Evolutionary conservation across 345 rosid genomes (phyloP), one percentile per base, ranked within the genome.

Genomic region (Linum usitatissimum): DNA sequence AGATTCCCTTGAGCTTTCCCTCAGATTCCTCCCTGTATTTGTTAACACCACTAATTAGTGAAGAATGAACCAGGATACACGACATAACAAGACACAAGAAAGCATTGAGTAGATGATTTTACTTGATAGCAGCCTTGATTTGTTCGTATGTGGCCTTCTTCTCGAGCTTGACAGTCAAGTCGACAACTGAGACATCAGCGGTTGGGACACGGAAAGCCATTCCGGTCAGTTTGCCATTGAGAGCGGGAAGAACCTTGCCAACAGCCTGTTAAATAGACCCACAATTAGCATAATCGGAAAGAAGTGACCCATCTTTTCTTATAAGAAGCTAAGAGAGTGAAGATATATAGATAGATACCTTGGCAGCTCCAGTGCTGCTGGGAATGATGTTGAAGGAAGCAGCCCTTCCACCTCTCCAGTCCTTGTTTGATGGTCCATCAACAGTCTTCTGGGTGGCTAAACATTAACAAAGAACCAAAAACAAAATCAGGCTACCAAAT

Each of bases 341-440:
- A 15, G 51, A 45, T n/a, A n/a, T n/a, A n/a, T 45, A 15, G 51
- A 45, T 45, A 45, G 15, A 45, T 45, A 72, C 75, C 75, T 72
- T 72, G 5, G 71, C 75, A 63, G 75, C 75, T 62, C 75, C 75
- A 19, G 75, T 72, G 75, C 71, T 67, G 68, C 71, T 72, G 53
- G 75, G 75, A 67, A 72, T 72, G 62, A 72, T 72, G 68, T 67
- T 67, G 34, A 67, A 63, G 14, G 75, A 67, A 63, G 75, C 75
- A 39, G 75, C 75, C 66, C 75, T 72, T 63, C 71, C 75, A 40
- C 65, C 75, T 58, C 75, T 72, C 75, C 75, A 67, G 19, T 72
- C 75, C 75, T 67, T 67, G 53, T 59, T 53, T 6, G 75, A 72
- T 59, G 75, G 75, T 9, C 75, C 75, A 53, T 72, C 75, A 53